Evolutionary conservation across 306 rosid genomes (phyloP), one percentile per base, ranked within the genome.

Genomic region (Sesbania bispinosa): DNA sequence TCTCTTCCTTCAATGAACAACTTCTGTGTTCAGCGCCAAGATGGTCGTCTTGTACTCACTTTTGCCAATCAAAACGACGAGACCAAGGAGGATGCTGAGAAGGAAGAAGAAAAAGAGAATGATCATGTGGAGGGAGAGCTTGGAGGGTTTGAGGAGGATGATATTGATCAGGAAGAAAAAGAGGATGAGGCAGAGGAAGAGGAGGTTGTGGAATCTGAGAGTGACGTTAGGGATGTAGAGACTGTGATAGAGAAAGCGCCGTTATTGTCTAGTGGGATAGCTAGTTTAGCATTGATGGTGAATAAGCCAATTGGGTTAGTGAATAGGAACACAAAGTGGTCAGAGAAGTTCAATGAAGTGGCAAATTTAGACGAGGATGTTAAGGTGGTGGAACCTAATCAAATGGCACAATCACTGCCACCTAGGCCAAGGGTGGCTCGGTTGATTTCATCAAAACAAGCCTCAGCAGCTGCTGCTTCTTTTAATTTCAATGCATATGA

Each of bases 31-130:
- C 81, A 61, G 26, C 88, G 97, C 51, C 90, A 81, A 69, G 88
- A 80, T 35, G 97, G 97, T 47, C 88, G 97, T 64, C 92, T 90
- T 67, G 86, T 90, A 52, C 94, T 90, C 72, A 84, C 90, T 51
- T 81, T 88, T 14, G 74, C 81, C 47, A 39, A 58, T 42, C 71
- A n/a, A 23, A 11, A 59, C 0, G 54, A 74, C 54, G 78, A 74
- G 0, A 10, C 54, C 10, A 63, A 64, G 39, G 81, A 35, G 6
- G 80, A 23, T 2, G 76, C 10, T 32, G 68, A 61, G 4, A 21
- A 27, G 4, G 73, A 52, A 19, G 67, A 33, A 13, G 55, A 33
- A 32, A 41, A 64, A 2, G 67, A 48, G 15, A 20, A 30, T 15
- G 32, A 19, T 13, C 19, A 52, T 2, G 42, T 62, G 26, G 77